Conservation (phyloP, 116 monocot species). For the Papilionanthe hybrid region DNA sequence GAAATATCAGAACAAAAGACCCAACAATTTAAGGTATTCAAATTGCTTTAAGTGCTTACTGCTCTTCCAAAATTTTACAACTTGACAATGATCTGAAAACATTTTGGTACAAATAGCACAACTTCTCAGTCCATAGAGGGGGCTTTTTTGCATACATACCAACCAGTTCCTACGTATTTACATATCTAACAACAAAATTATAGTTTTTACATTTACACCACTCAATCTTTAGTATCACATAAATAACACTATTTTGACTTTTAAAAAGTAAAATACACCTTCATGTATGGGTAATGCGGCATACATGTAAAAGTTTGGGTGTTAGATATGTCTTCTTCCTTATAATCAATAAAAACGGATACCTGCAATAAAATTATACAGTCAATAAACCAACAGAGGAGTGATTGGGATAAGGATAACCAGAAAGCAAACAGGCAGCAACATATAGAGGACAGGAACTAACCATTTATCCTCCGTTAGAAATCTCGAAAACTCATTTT, state of each 20-base stretch:
- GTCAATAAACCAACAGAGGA: background rate
- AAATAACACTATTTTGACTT: too few relatives aligned
- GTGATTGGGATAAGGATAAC: background rate
- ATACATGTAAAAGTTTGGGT: too few relatives aligned
- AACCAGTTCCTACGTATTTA: too few relatives aligned
- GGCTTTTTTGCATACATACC: background rate
- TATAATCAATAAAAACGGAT: background rate
- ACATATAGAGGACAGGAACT: background rate
- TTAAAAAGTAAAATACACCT: too few relatives aligned
- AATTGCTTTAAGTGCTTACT: background rate
- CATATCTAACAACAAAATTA: too few relatives aligned
- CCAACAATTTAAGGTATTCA: background rate
- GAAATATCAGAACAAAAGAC: too few relatives aligned
- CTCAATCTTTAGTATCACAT: too few relatives aligned
- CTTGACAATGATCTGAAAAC: background rate
- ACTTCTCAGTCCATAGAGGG: background rate
- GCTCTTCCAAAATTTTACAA: background rate
- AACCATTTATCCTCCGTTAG: constrained; percentile 16
- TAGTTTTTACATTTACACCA: too few relatives aligned
- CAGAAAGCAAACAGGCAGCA: background rate
- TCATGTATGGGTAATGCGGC: too few relatives aligned
- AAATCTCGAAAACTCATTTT: constrained; percentile 96
- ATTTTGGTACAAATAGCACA: background rate
- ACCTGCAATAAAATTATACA: too few relatives aligned
- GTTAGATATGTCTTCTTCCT: background rate